Evolutionary conservation across 1,284 basidiomycete genomes (phyloP).

Genomic region (Microbotryum silenes-acaulis): DNA sequence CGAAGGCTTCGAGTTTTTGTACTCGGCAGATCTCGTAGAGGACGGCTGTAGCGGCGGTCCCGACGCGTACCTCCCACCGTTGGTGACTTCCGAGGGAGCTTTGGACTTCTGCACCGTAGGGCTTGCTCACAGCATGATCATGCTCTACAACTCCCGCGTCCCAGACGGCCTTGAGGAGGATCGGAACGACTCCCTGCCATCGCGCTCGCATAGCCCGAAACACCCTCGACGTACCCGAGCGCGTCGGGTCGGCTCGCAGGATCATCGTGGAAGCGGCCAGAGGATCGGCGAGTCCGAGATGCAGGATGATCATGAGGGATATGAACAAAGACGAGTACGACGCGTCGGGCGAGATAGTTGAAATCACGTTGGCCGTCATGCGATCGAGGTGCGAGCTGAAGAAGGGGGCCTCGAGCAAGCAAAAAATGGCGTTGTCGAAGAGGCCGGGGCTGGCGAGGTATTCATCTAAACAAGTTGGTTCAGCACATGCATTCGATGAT

Average conservation of each 20-base stretch:
- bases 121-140: slow-evolving; percentile 44
- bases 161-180: slow-evolving; percentile 26
- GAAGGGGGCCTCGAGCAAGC: slow-evolving; percentile 70
- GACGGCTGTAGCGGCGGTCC: slow-evolving; percentile 51
- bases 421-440: slow-evolving; percentile 65
- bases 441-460: slow-evolving; percentile 73
- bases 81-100: slow-evolving; percentile 44
- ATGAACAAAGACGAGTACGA: slow-evolving; percentile 20
- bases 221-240: slow-evolving; percentile 17
- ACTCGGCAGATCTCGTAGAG: slow-evolving; percentile 87
- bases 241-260: neutral
- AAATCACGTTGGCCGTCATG: slow-evolving; percentile 69
- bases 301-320: slow-evolving; percentile 24
- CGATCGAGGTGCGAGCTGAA: slow-evolving; percentile 80
- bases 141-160: slow-evolving; percentile 43
- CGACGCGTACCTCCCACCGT: slow-evolving; percentile 35
- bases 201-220: slow-evolving; percentile 20
- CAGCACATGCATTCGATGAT: neutral
- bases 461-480: slow-evolving; percentile 18
- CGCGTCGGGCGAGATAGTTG: slow-evolving; percentile 59
- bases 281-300: slow-evolving; percentile 50
- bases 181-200: slow-evolving; percentile 27
- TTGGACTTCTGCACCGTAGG: slow-evolving; percentile 49
- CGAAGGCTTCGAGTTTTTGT: slow-evolving; percentile 65
- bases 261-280: slow-evolving; percentile 49